These are phyloP conservation scores for Tulasnella sp. DNA, from an alignment of 768 basidiomycete genomes.

Conservation along the genomic window DNA sequence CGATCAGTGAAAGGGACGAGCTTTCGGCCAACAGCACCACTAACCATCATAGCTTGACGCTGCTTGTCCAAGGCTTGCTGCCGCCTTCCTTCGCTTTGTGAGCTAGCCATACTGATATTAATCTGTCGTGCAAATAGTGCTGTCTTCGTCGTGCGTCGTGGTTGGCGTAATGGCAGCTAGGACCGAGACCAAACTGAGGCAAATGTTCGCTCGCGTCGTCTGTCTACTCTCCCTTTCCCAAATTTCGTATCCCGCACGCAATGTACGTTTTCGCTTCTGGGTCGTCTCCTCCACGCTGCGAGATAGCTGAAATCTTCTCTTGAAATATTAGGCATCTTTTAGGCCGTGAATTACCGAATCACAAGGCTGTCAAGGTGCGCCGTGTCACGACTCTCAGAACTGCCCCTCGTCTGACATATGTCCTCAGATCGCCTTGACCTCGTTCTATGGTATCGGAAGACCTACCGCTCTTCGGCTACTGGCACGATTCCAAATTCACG, in stretches of 20 bases:
- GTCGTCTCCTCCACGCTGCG: not conserved
- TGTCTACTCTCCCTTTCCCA: not conserved
- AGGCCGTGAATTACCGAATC: constrained; percentile 12
- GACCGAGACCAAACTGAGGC: constrained; percentile 57
- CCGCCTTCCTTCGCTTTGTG: constrained; percentile 71
- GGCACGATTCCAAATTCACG: constrained; percentile 86
- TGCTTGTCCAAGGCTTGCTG: constrained; percentile 80
- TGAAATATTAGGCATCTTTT: constrained; percentile 11
- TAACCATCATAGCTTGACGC: constrained; percentile 37
- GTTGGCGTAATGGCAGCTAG: not conserved
- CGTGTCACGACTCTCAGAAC: not conserved
- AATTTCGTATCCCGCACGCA: not conserved
- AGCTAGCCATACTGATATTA: constrained; percentile 47
- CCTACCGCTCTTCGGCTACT: constrained; percentile 69
- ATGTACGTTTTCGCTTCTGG: not conserved
- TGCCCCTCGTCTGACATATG: not conserved
- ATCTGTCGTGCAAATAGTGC: not conserved
- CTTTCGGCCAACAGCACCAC: constrained; percentile 3
- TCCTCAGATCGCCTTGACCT: constrained; percentile 72
- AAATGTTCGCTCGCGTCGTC: constrained; percentile 36
- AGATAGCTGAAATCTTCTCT: no score
- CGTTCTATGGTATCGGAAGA: constrained; percentile 80
- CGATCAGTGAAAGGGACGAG: not conserved
- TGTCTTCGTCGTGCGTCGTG: not conserved
- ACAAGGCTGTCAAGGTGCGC: constrained; percentile 11